These are phyloP conservation scores for Babesia bigemina DNA, from an alignment of 169 alveolate genomes.

Conservation along the genomic window DNA sequence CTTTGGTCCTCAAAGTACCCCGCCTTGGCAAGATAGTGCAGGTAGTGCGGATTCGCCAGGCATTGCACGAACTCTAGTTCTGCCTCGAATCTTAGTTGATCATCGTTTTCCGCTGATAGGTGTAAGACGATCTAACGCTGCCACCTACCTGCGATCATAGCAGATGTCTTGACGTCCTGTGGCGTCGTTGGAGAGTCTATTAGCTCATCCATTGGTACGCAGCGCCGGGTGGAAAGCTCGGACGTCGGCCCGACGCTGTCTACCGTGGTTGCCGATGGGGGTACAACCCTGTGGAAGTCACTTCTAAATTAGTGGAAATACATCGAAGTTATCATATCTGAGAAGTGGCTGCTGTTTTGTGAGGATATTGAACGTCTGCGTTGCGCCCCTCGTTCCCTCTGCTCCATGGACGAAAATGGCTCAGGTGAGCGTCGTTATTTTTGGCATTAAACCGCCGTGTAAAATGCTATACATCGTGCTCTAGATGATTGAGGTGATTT, in stretches of 20 bases:
- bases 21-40: constrained; percentile 59
- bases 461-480: neutral
- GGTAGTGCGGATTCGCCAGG: constrained; percentile 71
- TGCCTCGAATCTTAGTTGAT: constrained; percentile 72
- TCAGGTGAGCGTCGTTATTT: constrained; percentile 36
- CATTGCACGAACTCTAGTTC: constrained; percentile 81
- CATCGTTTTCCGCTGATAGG: constrained; percentile 56
- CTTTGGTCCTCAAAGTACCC: constrained; percentile 73
- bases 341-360: neutral
- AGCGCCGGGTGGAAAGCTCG: neutral
- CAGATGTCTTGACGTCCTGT: constrained; percentile 25
- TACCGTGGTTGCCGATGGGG: constrained; percentile 2
- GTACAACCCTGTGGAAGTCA: neutral
- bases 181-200: constrained; percentile 3
- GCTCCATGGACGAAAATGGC: constrained; percentile 40
- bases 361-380: neutral
- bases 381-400: neutral
- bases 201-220: constrained; percentile 15
- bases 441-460: neutral
- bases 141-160: constrained; percentile 42
- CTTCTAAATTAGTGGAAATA: constrained; percentile 1
- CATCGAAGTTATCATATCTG: neutral
- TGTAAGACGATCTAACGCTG: neutral
- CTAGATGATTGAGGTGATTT: constrained; percentile 93
- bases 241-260: neutral